Base-by-base conservation (phyloP, 129 eudicot genomes). In the Calendula officinalis region DNA sequence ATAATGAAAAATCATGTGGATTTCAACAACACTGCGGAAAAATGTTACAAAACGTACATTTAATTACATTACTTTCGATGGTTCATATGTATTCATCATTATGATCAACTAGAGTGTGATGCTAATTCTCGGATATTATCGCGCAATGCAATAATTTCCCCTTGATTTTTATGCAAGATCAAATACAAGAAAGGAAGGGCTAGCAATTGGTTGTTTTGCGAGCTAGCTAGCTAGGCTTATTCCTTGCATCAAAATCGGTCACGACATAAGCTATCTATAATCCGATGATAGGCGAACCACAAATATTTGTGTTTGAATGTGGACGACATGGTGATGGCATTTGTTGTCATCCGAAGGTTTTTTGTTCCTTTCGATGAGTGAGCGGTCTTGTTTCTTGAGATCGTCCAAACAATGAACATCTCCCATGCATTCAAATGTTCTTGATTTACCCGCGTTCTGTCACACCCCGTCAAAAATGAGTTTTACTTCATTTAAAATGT, bases 321-420 rank as follows among this genome's bases (percentile, higher is more conserved):
- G 49, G 53, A 36, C 67, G 58, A 13, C 75, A 35, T 15, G 48
- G 59, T 5, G 27, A 35, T 35, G 62, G 53, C 13, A 47, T 39
- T 13, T 36, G 59, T 53, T 54, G 66, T 56, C 63, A 9, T 66
- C 67, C 12, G 27, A 6, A 7, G 65, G 39, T 37, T 48, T 67
- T 13, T 48, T 74, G 64, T 47, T 52, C 58, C 45, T 45, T 42
- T 67, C 68, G 34, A 42, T 4, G 34, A 33, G 15, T 13, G 43
- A 37, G 22, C 15, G 75, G n/a, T 67, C 75, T 60, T 76, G 53
- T 69, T 76, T 76, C 71, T 69, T 69, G 64, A 76, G 62, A 54
- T 75, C 75, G 32, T 53, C 70, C 75, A 76, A 36, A 46, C 71
- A 68, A 44, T 69, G 75, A n/a, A 76, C 76, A 30, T 69, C 71